Evolutionary conservation across 2,329 filamentous ascomycete genomes (phyloP), one percentile per base, ranked within the genome.

Genomic region (Fusarium coffeatum): DNA sequence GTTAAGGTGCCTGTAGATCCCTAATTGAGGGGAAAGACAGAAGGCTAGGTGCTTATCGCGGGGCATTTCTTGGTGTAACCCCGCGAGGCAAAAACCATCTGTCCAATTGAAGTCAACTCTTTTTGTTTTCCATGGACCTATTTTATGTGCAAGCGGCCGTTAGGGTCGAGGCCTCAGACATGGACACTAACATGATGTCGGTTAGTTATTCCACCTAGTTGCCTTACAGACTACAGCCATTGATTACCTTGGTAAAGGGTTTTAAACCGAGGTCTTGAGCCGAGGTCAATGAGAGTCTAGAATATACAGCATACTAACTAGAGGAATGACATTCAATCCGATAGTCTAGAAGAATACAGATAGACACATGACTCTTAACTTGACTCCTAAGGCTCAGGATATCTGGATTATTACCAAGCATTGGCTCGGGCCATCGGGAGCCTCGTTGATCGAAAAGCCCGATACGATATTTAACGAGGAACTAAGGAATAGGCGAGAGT

Each of bases 1-100:
- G 34, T 37, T 37, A 37, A 37, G 34, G 60, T 74, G 64, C 70
- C 68, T 74, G 70, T 64, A 72, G 68, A 74, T 74, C 72, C 63
- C 47, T 62, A 56, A 65, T 40, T 47, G 61, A 68, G 72, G 58
- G 64, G 55, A 68, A 50, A 43, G 12, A 62, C 30, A 54, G 28
- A 20, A 34, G 20, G 12, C 45, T 25, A 20, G 20, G 49, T 51
- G 49, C 49, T 64, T 60, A 68, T 68, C 68, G 68, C 64, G 68
- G 68, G 68, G 68, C 64, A 65, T 46, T 70, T 55, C 8, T 32
- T 66, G 42, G 53, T 65, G 68, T 51, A 58, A 71, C 68, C 55
- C 59, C 63, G 47, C 50, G 34, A 68, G 25, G 45, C 47, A 45
- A 15, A 37, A 46, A n/a, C 12, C 51, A 62, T 41, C 34, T 37